Conservation (phyloP, 2,329 filamentous ascomycete genomes). For the Emergomyces africanus region DNA sequence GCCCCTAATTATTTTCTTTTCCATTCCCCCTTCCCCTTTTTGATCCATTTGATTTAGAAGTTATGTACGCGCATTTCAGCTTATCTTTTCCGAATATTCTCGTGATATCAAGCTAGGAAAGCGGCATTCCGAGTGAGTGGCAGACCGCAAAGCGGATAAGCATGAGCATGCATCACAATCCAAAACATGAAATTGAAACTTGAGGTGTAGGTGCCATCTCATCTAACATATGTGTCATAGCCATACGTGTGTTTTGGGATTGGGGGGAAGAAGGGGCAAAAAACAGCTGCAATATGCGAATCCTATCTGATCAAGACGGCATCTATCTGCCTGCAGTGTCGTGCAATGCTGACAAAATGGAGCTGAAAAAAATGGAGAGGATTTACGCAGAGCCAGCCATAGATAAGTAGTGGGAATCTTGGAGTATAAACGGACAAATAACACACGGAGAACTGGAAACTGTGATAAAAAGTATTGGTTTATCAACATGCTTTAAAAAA, state of each 20-base stretch:
- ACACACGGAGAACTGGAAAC: neutral
- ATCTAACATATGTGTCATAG: neutral
- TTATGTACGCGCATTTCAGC: neutral
- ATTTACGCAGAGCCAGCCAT: neutral
- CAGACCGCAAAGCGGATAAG: neutral
- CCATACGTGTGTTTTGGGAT: neutral
- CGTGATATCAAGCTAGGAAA: neutral
- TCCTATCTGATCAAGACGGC: neutral
- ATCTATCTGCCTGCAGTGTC: neutral
- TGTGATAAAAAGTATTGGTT: neutral
- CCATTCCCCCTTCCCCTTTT: neutral
- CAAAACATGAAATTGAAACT: neutral
- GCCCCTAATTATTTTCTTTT: neutral
- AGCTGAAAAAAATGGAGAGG: neutral
- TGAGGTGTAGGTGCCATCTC: neutral
- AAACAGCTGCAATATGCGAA: no score
- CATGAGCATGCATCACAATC: neutral
- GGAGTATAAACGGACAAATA: neutral
- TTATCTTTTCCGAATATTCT: neutral
- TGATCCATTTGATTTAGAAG: neutral
- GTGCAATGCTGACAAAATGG: neutral
- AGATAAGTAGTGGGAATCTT: no score
- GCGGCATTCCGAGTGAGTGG: neutral
- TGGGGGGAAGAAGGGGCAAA: neutral
- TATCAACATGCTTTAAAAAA: neutral